A percentile compares a stretch with the other conserved stretches of the same genome.
Conservation (phyloP, 495 filamentous ascomycete species). For the Aspergillus homomorphus region DNA sequence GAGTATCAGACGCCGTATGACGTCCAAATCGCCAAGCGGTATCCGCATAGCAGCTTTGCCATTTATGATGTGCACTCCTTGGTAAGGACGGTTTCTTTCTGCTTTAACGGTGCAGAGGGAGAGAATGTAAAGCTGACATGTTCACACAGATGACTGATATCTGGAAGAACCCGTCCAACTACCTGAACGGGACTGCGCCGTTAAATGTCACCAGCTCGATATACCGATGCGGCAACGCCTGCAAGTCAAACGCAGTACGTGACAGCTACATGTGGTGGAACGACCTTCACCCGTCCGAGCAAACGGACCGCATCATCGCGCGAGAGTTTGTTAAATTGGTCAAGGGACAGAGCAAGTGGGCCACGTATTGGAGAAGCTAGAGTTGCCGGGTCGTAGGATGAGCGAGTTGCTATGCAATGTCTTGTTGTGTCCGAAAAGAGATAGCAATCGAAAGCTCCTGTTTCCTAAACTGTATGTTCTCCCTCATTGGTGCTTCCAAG, state of each 20-base stretch:
- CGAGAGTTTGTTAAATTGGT: constrained; percentile 57
- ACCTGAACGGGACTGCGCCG: constrained; percentile 46
- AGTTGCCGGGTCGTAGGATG: too few species aligned
- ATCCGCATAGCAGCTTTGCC: constrained; percentile 56
- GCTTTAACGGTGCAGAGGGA: background rate
- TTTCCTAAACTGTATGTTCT: too few species aligned
- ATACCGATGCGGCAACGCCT: constrained; percentile 51
- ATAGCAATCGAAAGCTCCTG: too few species aligned
- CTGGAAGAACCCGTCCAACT: constrained; percentile 50
- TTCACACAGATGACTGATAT: constrained; percentile 54
- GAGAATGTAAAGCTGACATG: background rate
- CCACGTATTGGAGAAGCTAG: constrained; percentile 44
- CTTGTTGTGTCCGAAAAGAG: too few species aligned
- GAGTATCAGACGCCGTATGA: constrained; percentile 59
- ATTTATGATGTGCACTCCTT: constrained; percentile 60
- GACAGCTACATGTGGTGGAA: constrained; percentile 54
- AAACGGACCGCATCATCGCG: constrained; percentile 51
- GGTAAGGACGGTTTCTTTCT: constrained; percentile 20
- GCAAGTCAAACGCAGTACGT: constrained; percentile 34
- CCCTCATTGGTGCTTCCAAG: too few species aligned
- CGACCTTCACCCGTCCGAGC: constrained; percentile 62
- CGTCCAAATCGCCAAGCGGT: constrained; percentile 47
- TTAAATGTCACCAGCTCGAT: constrained; percentile 11
- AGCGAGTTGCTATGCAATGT: too few species aligned
- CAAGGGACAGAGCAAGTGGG: constrained; percentile 52